Evolutionary conservation across 2,329 filamentous ascomycete genomes (phyloP), one percentile per base, ranked within the genome.

Genomic region (Sporothrix euskadiensis): DNA sequence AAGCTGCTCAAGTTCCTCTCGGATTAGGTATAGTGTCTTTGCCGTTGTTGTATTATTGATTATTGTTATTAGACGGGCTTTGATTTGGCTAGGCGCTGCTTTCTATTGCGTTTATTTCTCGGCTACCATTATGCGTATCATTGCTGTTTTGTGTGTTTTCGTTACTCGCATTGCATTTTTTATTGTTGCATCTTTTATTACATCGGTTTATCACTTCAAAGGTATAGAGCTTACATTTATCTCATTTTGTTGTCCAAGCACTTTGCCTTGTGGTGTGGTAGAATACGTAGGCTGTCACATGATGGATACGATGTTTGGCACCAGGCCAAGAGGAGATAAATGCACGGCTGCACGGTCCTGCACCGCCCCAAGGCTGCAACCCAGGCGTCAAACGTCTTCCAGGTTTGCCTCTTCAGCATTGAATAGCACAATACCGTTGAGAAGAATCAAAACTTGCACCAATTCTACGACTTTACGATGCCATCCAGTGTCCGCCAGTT

Each of bases 1-100:
- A 89, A 92, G 82, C 88, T 97, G 71, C 85, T 97, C 75, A 85
- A 87, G 81, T 89, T 85, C 77, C 79, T 89, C 72, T 72, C 76
- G 2, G 74, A 75, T 4, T 77, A 74, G 35, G 61, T 19, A 1
- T 12, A 49, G 7, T 59, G 19, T 44, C n/a, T 41, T 7, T 44
- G 19, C 26, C 39, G 22, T n/a, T 47, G 12, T 19, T 49, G 12
- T 49, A 49, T 49, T 47, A 66, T 19, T 30, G 61, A 49, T 49
- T 47, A 66, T 19, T 30, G 61, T 30, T 66, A 30, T 47, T 66
- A 47, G 39, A 66, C 19, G 39, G 39, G 61, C 26, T 61, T 41
- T 49, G 14, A 12, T 30, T 47, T 26, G 61, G 61, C 39, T 66
- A 66, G 39, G 57, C 57, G 57, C 14, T 61, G 57, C 57, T 61